These are phyloP conservation scores for Clausena lansium DNA, from an alignment of 345 rosid species.

Conservation along the genomic window DNA sequence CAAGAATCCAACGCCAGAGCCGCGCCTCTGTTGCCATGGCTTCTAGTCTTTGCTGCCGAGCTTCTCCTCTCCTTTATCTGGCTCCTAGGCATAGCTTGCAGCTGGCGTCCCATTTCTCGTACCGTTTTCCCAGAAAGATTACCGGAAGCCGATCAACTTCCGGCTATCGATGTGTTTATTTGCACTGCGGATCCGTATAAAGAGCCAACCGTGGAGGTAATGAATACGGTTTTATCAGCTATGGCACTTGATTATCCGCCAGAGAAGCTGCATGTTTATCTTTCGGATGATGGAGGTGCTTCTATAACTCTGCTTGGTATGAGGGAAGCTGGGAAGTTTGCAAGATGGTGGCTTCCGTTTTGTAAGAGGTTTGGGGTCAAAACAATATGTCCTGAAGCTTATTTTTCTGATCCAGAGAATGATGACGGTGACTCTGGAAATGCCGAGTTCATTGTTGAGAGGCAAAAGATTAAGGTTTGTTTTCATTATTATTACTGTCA, in stretches of 20 bases:
- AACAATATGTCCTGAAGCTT: constrained; percentile 31
- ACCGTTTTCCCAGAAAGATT: constrained; percentile 38
- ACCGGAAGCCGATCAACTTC: constrained; percentile 26
- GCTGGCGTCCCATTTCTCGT: constrained; percentile 36
- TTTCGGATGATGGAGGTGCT: constrained; percentile 50
- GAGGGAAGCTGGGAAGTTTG: constrained; percentile 41
- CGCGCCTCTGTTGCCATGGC: constrained; percentile 17
- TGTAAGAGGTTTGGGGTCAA: constrained; percentile 31
- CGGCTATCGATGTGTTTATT: constrained; percentile 43
- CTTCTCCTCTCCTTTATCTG: constrained; percentile 33
- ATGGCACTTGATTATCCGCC: constrained; percentile 53
- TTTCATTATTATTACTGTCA: too few species aligned
- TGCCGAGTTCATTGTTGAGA: constrained; percentile 13
- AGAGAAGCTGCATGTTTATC: constrained; percentile 43
- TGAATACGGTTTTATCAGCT: constrained; percentile 44
- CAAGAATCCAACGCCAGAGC: neutral
- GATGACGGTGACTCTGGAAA: neutral
- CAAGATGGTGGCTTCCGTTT: constrained; percentile 49
- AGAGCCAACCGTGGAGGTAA: constrained; percentile 43
- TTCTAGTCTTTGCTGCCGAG: constrained; percentile 30
- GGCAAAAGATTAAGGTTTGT: constrained; percentile 20
- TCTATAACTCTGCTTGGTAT: constrained; percentile 31
- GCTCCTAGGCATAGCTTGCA: constrained; percentile 26
- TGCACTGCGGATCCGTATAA: constrained; percentile 43
- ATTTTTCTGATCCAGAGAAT: constrained; percentile 22